Conservation (phyloP, 192 early-diverging fungal species). For the Dissophora ornata region DNA sequence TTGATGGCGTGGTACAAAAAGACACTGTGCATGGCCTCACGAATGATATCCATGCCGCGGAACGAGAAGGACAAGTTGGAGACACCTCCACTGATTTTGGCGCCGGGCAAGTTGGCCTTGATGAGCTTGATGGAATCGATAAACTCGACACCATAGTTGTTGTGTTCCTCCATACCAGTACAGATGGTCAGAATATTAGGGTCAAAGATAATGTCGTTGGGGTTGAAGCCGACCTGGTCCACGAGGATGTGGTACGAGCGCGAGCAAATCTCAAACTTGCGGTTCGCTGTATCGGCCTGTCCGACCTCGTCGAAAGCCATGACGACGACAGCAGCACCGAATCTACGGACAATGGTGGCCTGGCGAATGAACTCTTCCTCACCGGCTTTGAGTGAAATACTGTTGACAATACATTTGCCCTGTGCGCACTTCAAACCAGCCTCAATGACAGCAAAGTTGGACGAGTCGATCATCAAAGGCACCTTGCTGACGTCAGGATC, state of each 20-base stretch:
- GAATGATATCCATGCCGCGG: constrained; percentile 91
- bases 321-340: constrained; percentile 95
- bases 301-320: constrained; percentile 98
- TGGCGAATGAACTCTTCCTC: constrained; percentile 92
- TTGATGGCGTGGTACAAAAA: constrained; percentile 74
- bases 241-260: constrained; percentile 92
- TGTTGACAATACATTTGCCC: constrained; percentile 98
- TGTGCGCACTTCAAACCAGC: constrained; percentile 96
- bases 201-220: constrained; percentile 87
- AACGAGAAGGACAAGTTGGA: constrained; percentile 98
- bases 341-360: constrained; percentile 87
- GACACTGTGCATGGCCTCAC: constrained; percentile 97
- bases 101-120: constrained; percentile 85
- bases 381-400: constrained; percentile 95
- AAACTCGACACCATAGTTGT: constrained; percentile 95
- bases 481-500: constrained; percentile 88
- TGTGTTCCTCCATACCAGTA: constrained; percentile 98
- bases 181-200: constrained; percentile 97
- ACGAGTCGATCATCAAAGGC: constrained; percentile 96
- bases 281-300: constrained; percentile 85
- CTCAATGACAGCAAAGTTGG: constrained; percentile 96
- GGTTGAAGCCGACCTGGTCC: constrained; percentile 85
- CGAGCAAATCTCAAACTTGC: constrained; percentile 91
- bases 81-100: constrained; percentile 95
- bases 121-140: constrained; percentile 81